Percentiles rank a stretch among this genome's conserved stretches.
Conservation (phyloP, 1,139 yeast species). For the Geotrichum candidum region DNA sequence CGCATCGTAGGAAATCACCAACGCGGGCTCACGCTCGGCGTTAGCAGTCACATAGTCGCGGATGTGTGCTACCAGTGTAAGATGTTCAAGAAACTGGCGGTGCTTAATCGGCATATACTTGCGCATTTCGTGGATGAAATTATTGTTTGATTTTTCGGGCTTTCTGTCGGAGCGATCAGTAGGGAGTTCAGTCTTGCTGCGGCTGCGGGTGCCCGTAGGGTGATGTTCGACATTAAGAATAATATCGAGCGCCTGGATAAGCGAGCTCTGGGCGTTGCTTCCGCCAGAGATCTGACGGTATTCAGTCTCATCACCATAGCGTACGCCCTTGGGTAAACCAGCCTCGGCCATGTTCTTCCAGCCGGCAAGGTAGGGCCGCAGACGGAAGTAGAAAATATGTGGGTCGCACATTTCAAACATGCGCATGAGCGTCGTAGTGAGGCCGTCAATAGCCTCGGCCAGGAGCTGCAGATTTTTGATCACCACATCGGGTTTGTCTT, state of each 20-base stretch:
- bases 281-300: slow-evolving; percentile 78
- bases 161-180: slow-evolving; percentile 15
- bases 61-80: slow-evolving; percentile 53
- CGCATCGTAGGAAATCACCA: slow-evolving; percentile 75
- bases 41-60: slow-evolving; percentile 55
- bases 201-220: slow-evolving; percentile 58
- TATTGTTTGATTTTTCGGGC: slow-evolving; percentile 36
- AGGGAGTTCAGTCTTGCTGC: slow-evolving; percentile 13
- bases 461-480: slow-evolving; percentile 49
- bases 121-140: slow-evolving; percentile 79
- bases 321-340: slow-evolving; percentile 74
- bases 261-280: slow-evolving; percentile 86
- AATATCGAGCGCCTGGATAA: slow-evolving; percentile 80
- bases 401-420: slow-evolving; percentile 97
- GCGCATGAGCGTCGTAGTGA: slow-evolving; percentile 69
- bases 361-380: slow-evolving; percentile 88
- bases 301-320: slow-evolving; percentile 58
- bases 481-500: slow-evolving; percentile 39
- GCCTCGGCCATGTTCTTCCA: slow-evolving; percentile 90
- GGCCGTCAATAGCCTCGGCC: slow-evolving; percentile 68
- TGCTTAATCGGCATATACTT: slow-evolving; percentile 85
- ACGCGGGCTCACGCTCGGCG: slow-evolving; percentile 44
- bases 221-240: slow-evolving; percentile 69
- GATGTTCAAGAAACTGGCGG: slow-evolving; percentile 58
- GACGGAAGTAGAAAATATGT: slow-evolving; percentile 75